These are phyloP conservation scores for Chaetomiaceae sp. DNA, from an alignment of 2,329 filamentous ascomycete species.

Conservation along the genomic window DNA sequence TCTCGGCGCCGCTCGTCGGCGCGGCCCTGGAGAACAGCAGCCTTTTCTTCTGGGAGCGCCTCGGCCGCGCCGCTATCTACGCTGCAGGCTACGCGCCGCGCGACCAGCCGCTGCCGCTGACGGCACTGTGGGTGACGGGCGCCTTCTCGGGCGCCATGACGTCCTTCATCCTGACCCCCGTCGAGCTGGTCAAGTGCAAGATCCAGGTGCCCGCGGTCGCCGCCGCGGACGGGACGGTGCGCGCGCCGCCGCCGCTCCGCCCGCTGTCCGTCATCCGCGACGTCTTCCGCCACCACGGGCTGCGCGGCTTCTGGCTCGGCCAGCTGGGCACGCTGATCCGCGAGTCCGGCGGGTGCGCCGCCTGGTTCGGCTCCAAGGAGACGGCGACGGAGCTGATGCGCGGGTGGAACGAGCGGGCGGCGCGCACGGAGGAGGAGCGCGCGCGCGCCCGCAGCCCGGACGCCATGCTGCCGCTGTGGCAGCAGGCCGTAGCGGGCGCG, in stretches of 20 bases:
- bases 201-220: constrained; percentile 73
- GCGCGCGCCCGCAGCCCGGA: constrained; percentile 30
- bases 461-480: constrained; percentile 63
- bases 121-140: constrained; percentile 70
- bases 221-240: constrained; percentile 29
- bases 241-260: constrained; percentile 47
- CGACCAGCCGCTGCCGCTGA: constrained; percentile 62
- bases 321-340: constrained; percentile 90
- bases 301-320: constrained; percentile 89
- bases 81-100: constrained; percentile 41
- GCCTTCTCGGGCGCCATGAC: constrained; percentile 84
- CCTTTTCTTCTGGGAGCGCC: constrained; percentile 84
- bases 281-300: constrained; percentile 74
- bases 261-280: constrained; percentile 68
- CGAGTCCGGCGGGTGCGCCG: constrained; percentile 85
- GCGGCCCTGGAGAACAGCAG: constrained; percentile 89
- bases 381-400: constrained; percentile 68
- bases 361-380: constrained; percentile 93
- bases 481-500: constrained; percentile 82
- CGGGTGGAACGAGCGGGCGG: constrained; percentile 43
- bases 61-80: constrained; percentile 63
- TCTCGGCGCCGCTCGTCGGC: constrained; percentile 83
- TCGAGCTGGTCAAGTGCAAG: constrained; percentile 97
- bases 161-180: constrained; percentile 83
- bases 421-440: constrained; percentile 34